Conservation (phyloP, 768 basidiomycete species). For the Suillus placidus region DNA sequence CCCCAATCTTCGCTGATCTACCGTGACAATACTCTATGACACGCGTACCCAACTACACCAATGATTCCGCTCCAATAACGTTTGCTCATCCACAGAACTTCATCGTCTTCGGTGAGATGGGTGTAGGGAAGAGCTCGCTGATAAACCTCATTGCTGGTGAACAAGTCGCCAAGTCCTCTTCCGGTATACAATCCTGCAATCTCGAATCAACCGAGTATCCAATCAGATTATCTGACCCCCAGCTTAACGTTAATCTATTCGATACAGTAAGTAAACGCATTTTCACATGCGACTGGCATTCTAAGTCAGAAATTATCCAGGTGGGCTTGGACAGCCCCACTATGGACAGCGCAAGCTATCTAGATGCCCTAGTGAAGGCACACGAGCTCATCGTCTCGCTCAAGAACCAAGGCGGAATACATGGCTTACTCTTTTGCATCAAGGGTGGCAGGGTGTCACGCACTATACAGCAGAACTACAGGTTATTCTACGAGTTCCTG, state of each 20-base stretch:
- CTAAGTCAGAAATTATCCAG: background rate
- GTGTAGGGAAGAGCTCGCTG: conserved; percentile 13
- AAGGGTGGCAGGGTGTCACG: conserved; percentile 32
- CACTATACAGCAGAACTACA: conserved; percentile 33
- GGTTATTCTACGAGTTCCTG: conserved; percentile 35
- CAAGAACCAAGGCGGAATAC: conserved; percentile 36
- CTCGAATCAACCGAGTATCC: background rate
- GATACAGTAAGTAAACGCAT: background rate
- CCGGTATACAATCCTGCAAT: conserved; percentile 4
- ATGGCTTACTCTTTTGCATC: conserved; percentile 42
- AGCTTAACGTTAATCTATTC: background rate
- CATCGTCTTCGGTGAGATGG: conserved; percentile 14
- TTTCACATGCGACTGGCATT: background rate
- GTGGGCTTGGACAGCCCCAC: conserved; percentile 33
- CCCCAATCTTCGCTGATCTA: background rate
- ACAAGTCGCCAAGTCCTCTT: conserved; percentile 5
- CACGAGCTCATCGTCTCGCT: conserved; percentile 37
- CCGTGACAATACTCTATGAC: too few relatives aligned
- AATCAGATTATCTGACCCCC: background rate
- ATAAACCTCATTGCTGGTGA: conserved; percentile 12
- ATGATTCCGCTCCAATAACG: background rate
- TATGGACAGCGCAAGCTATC: conserved; percentile 25
- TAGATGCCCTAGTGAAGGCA: conserved; percentile 31
- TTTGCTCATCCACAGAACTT: background rate
- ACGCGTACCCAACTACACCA: background rate